Evolutionary conservation across 768 basidiomycete species (phyloP).

Genomic region (Tricholoma terreum): DNA sequence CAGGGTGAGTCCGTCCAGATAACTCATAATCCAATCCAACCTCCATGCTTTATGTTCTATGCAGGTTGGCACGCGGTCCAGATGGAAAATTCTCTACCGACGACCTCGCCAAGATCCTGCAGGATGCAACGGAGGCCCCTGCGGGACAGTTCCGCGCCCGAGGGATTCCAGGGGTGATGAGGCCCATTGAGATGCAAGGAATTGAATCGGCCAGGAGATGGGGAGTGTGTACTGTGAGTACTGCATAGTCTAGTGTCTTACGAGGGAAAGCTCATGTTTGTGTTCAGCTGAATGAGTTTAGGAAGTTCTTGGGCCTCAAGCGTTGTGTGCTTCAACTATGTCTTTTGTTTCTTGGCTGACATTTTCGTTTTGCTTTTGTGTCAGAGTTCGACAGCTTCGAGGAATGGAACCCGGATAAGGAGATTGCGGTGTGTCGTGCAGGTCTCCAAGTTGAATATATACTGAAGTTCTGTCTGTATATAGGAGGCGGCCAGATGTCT

Average conservation of each 20-base stretch:
- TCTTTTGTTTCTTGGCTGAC: neutral
- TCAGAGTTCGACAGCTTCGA: constrained; percentile 43
- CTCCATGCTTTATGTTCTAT: neutral
- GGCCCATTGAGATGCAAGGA: constrained; percentile 3
- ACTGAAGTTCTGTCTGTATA: neutral
- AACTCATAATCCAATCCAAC: neutral
- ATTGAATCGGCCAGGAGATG: constrained; percentile 1
- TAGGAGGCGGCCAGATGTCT: constrained; percentile 22
- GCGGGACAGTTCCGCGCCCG: neutral
- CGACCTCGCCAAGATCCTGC: neutral
- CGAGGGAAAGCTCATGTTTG: too few species aligned
- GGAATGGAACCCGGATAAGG: constrained; percentile 47
- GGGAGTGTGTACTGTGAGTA: constrained; percentile 2
- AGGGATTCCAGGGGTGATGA: neutral
- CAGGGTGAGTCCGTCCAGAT: neutral
- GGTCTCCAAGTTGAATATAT: neutral
- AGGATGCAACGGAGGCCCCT: neutral
- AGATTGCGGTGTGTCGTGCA: constrained; percentile 30
- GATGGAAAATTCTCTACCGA: neutral
- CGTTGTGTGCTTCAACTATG: neutral
- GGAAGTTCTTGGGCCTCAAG: constrained; percentile 3
- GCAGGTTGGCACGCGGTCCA: neutral
- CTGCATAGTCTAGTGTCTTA: too few species aligned
- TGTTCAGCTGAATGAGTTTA: constrained; percentile 3
- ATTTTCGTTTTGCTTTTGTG: too few species aligned